Conservation (phyloP, 768 basidiomycete species). For the Krasilnikovozyma curviuscula region DNA sequence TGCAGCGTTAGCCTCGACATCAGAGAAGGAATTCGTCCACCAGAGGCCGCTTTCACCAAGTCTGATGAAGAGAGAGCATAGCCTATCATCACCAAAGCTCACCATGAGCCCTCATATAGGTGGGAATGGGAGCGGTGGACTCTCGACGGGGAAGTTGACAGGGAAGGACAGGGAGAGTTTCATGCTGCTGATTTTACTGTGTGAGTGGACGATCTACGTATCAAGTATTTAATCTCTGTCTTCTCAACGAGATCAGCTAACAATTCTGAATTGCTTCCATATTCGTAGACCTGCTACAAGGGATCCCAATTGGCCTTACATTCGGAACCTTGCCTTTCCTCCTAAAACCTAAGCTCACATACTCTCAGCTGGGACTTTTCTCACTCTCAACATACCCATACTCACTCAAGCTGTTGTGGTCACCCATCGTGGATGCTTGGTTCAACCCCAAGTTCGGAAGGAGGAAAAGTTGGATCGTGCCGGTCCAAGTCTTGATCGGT, state of each 20-base stretch:
- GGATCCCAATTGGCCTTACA: constrained; percentile 81
- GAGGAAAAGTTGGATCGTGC: constrained; percentile 96
- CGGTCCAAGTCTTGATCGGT: constrained; percentile 83
- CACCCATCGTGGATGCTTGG: constrained; percentile 84
- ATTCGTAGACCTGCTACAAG: constrained; percentile 40
- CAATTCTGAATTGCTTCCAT: neutral
- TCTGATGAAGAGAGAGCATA: no score
- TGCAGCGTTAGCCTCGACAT: no score
- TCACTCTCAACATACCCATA: constrained; percentile 61
- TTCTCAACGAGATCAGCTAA: neutral
- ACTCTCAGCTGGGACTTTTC: constrained; percentile 89
- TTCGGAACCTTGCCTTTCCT: constrained; percentile 93
- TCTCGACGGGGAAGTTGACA: constrained; percentile 31
- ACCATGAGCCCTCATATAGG: no score
- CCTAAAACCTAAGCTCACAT: constrained; percentile 81
- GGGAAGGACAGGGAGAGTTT: constrained; percentile 66
- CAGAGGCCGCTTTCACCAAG: no score
- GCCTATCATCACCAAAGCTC: no score
- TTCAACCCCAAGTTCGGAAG: constrained; percentile 70
- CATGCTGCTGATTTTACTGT: constrained; percentile 64
- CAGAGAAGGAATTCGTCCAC: no score
- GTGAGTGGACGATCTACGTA: constrained; percentile 35
- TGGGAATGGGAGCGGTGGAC: constrained; percentile 12
- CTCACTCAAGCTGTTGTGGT: constrained; percentile 92
- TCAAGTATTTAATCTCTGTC: neutral